phyloP scores from a whole-genome alignment of 495 filamentous ascomycete species.

The Penicillium diatomitis region DNA sequence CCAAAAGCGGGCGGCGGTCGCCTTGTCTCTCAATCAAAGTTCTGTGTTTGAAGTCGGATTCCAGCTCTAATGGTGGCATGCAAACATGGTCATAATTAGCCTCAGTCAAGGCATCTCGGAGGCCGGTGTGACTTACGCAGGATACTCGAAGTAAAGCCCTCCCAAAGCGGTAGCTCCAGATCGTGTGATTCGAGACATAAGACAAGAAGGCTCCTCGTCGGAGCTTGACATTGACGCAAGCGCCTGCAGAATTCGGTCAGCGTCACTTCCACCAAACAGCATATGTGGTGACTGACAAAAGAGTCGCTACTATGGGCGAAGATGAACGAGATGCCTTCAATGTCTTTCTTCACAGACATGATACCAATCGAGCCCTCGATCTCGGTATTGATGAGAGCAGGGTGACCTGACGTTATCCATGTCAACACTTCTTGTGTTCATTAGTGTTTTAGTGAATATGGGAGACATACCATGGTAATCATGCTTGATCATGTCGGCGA shows the following conservation, averaged over 20 bases:
- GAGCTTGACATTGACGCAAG: conserved; percentile 76
- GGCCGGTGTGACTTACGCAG: not conserved
- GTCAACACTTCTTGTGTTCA: not conserved
- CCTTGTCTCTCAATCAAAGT: no score
- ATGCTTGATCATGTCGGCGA: conserved; percentile 58
- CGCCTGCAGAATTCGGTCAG: conserved; percentile 40
- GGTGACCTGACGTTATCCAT: conserved; percentile 42
- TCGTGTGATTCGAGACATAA: conserved; percentile 66
- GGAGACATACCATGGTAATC: conserved; percentile 62
- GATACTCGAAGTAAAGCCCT: conserved; percentile 7
- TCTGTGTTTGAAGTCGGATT: no score
- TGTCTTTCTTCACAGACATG: conserved; percentile 71
- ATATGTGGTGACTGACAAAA: conserved; percentile 43
- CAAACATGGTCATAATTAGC: not conserved
- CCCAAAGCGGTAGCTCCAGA: conserved; percentile 34
- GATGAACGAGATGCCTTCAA: conserved; percentile 61
- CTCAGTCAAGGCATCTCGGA: no score
- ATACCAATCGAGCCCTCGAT: conserved; percentile 74
- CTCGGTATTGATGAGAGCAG: conserved; percentile 61
- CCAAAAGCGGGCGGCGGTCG: no score
- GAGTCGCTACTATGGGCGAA: conserved; percentile 93
- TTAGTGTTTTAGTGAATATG: not conserved
- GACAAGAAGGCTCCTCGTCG: conserved; percentile 58
- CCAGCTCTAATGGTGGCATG: no score
- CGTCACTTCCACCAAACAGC: not conserved